Percentiles rank a stretch among this genome's conserved stretches.
phyloP scores from a whole-genome alignment of 495 filamentous ascomycete species.

The Penicilliopsis zonata region DNA sequence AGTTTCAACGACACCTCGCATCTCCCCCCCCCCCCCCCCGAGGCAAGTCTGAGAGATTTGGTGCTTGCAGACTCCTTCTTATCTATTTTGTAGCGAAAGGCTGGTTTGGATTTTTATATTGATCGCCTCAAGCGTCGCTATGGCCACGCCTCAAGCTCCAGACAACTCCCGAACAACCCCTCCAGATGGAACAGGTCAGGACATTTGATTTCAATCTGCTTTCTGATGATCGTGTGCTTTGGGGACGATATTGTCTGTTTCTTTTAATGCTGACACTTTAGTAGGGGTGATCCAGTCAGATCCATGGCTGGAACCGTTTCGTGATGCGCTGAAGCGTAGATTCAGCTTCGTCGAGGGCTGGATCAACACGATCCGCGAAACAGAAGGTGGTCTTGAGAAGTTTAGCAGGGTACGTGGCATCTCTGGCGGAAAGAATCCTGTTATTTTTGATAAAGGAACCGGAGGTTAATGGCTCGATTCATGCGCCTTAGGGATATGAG shows the following conservation, averaged over 20 bases:
- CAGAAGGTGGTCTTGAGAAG: slow-evolving; percentile 82
- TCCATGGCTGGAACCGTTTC: slow-evolving; percentile 81
- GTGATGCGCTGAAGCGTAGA: slow-evolving; percentile 60
- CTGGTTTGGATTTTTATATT: no score
- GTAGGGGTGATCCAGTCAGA: slow-evolving; percentile 79
- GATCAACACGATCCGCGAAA: slow-evolving; percentile 70
- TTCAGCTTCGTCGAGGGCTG: slow-evolving; percentile 76
- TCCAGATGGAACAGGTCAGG: slow-evolving; percentile 15
- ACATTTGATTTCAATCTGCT: not conserved
- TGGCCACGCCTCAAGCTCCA: slow-evolving; percentile 3
- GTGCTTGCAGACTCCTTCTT: no score
- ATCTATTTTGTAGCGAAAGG: no score
- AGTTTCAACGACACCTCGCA: no score
- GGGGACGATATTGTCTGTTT: not conserved
- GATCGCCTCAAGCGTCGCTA: no score
- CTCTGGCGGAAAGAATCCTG: not conserved
- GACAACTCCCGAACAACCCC: slow-evolving; percentile 6
- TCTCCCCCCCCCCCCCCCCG: no score
- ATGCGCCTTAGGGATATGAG: slow-evolving; percentile 59
- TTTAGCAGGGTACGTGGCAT: slow-evolving; percentile 61
- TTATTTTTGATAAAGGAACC: not conserved
- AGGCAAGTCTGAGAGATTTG: no score
- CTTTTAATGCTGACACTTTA: slow-evolving; percentile 2
- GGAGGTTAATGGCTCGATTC: not conserved
- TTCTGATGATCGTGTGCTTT: not conserved